These are phyloP conservation scores for Phyllosticta citribraziliensis DNA, from an alignment of 2,329 filamentous ascomycete species.

Conservation along the genomic window DNA sequence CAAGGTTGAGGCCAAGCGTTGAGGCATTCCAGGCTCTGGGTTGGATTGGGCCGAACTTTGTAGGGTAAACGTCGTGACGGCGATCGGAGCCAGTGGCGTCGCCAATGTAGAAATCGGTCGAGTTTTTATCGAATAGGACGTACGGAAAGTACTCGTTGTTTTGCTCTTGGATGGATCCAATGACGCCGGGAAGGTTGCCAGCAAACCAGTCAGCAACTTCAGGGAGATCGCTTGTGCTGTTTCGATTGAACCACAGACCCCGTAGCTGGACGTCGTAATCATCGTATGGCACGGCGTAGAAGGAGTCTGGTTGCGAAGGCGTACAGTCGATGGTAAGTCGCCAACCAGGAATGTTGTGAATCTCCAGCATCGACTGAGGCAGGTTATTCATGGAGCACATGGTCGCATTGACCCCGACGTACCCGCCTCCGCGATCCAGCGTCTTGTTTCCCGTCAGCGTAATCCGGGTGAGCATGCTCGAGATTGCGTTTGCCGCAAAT, in stretches of 20 bases:
- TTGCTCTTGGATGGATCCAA: background rate
- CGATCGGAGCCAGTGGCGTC: background rate
- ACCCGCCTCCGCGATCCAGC: background rate
- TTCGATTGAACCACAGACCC: background rate
- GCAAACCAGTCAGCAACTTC: background rate
- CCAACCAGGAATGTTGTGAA: constrained; percentile 3
- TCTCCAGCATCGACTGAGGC: constrained; percentile 1
- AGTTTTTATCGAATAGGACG: background rate
- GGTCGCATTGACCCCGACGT: constrained; percentile 3
- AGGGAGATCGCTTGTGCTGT: background rate
- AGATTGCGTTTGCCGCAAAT: background rate
- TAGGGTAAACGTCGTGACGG: background rate
- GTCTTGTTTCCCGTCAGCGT: background rate
- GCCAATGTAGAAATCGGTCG: background rate
- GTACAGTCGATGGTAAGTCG: constrained; percentile 5
- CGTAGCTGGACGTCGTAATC: background rate
- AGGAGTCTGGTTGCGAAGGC: background rate
- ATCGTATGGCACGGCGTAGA: background rate
- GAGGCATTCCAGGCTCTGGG: background rate
- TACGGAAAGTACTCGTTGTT: background rate
- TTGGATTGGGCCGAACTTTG: background rate
- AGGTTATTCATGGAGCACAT: background rate
- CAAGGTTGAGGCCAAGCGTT: background rate
- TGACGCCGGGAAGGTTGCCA: background rate
- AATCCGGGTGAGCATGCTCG: constrained; percentile 1